These are phyloP conservation scores for Blastobotrys aristatus DNA, from an alignment of 1,139 yeast genomes.

Conservation along the genomic window DNA sequence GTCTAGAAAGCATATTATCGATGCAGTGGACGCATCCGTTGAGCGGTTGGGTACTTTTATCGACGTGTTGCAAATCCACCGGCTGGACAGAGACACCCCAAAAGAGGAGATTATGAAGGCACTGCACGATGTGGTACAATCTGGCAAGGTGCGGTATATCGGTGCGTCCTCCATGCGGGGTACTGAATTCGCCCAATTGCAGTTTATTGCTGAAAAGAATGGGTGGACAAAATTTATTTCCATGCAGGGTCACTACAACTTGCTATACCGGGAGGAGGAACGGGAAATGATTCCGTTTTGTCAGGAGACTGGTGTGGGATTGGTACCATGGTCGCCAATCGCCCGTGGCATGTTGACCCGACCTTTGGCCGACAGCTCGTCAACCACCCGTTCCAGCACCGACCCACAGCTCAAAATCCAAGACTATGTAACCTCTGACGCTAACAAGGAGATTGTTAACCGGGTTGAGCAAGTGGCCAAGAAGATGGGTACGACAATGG, in stretches of 20 bases:
- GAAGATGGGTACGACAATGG: slow-evolving; percentile 47
- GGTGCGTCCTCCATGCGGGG: slow-evolving; percentile 54
- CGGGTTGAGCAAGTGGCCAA: slow-evolving; percentile 53
- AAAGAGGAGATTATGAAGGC: slow-evolving; percentile 51
- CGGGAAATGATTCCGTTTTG: slow-evolving; percentile 55
- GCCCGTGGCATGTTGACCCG: slow-evolving; percentile 45
- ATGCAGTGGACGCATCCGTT: slow-evolving; percentile 46
- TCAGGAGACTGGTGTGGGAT: slow-evolving; percentile 43
- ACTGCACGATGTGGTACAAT: slow-evolving; percentile 46
- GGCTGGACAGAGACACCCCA: slow-evolving; percentile 43
- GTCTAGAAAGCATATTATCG: slow-evolving; percentile 44
- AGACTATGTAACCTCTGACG: neutral
- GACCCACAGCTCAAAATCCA: neutral
- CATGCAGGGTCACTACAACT: slow-evolving; percentile 55
- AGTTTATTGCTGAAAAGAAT: slow-evolving; percentile 46
- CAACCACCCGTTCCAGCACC: neutral
- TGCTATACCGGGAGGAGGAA: slow-evolving; percentile 56
- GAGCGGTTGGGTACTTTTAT: slow-evolving; percentile 62
- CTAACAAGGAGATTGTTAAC: slow-evolving; percentile 36
- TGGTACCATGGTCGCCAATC: slow-evolving; percentile 50
- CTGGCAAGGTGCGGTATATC: slow-evolving; percentile 48
- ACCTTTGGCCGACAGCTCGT: slow-evolving; percentile 26
- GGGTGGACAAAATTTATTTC: slow-evolving; percentile 53
- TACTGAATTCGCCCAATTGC: slow-evolving; percentile 44
- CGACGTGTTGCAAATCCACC: slow-evolving; percentile 73